These are phyloP conservation scores for Tetradesmus obliquus DNA, from an alignment of 139 green algal genomes.

Conservation along the genomic window DNA sequence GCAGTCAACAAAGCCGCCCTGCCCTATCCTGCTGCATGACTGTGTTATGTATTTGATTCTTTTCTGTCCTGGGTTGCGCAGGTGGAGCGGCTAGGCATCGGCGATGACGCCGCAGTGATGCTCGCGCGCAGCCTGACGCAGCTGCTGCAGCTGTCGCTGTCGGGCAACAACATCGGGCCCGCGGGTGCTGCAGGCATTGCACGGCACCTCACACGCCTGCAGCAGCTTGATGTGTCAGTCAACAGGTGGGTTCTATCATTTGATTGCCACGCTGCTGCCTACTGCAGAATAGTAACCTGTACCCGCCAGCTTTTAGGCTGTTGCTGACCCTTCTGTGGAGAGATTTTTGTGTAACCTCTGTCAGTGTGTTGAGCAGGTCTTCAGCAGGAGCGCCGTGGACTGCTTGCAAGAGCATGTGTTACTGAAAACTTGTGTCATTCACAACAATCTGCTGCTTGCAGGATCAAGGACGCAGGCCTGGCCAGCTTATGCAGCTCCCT, in stretches of 20 bases:
- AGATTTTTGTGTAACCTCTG: no score
- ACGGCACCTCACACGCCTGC: neutral
- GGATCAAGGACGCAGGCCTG: constrained; percentile 29
- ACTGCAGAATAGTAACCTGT: neutral
- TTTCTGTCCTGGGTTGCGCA: neutral
- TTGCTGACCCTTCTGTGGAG: neutral
- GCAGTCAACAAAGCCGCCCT: no score
- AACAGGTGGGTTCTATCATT: constrained; percentile 1
- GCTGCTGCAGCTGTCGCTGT: constrained; percentile 7
- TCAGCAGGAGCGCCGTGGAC: no score
- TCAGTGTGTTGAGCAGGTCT: no score
- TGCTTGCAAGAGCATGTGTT: no score
- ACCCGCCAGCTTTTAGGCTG: neutral
- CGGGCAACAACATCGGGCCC: constrained; percentile 28
- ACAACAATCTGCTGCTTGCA: neutral
- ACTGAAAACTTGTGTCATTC: no score
- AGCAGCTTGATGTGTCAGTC: constrained; percentile 12
- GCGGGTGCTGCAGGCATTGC: constrained; percentile 12
- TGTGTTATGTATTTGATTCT: neutral
- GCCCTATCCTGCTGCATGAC: no score
- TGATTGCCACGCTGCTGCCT: neutral
- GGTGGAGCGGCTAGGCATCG: constrained; percentile 13
- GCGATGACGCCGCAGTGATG: constrained; percentile 13
- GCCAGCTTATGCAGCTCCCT: neutral
- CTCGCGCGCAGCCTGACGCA: neutral